Percentiles rank a stretch among this genome's conserved stretches.
phyloP scores from a whole-genome alignment of 2,329 filamentous ascomycete genomes.

The Hypoxylon sp. region DNA sequence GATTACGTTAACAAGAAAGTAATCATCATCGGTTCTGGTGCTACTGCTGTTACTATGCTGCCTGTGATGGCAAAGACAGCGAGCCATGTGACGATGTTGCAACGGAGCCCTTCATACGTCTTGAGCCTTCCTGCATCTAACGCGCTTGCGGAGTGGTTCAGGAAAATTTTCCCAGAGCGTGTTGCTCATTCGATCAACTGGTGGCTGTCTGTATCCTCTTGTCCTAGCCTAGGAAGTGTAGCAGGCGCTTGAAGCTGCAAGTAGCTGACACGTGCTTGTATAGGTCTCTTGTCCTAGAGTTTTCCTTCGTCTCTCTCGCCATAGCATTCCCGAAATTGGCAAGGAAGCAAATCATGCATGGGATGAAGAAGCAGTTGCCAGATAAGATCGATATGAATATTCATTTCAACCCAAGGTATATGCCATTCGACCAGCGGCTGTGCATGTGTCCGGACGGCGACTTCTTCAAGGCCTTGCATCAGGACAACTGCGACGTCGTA shows the following conservation, averaged over 20 bases:
- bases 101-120: constrained; percentile 81
- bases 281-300: constrained; percentile 54
- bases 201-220: constrained; percentile 50
- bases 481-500: constrained; percentile 58
- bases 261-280: not conserved
- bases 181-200: constrained; percentile 61
- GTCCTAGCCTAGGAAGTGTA: not conserved
- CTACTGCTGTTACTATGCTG: constrained; percentile 82
- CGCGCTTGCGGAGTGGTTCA: constrained; percentile 54
- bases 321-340: constrained; percentile 62
- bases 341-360: constrained; percentile 58
- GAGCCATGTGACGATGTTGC: constrained; percentile 79
- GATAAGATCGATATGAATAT: constrained; percentile 61
- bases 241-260: not conserved
- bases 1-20: constrained; percentile 76
- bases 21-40: constrained; percentile 81
- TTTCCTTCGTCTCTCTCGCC: constrained; percentile 61
- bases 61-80: constrained; percentile 77
- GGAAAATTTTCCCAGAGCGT: constrained; percentile 58
- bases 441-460: constrained; percentile 66
- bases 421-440: constrained; percentile 76
- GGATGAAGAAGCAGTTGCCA: constrained; percentile 63
- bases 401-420: constrained; percentile 67
- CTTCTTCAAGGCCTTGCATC: constrained; percentile 58
- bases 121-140: constrained; percentile 65